Conservation (phyloP, 257 asterid genomes). For the Forsythia viridissima region DNA sequence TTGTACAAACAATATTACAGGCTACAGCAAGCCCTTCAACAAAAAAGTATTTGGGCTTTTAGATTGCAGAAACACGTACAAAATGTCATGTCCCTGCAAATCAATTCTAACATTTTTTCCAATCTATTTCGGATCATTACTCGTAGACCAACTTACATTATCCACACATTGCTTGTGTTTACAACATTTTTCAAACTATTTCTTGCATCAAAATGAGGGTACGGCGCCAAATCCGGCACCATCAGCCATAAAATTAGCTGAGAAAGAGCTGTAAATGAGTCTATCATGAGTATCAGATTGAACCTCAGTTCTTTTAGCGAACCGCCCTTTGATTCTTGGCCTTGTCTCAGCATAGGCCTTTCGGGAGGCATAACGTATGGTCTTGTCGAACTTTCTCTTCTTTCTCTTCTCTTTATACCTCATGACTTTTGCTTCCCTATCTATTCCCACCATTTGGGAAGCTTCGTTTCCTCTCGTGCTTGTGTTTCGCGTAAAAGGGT, state of each 20-base stretch:
- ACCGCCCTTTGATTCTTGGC: conserved; percentile 89
- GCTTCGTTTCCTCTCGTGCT: conserved; percentile 36
- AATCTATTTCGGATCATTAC: conserved; percentile 10
- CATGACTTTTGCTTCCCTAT: conserved; percentile 75
- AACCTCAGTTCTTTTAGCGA: conserved; percentile 61
- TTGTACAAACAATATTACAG: conserved; percentile 15
- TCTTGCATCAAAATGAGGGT: conserved; percentile 38
- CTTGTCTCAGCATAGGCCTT: conserved; percentile 88
- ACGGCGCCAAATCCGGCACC: conserved; percentile 45
- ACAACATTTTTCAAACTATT: background rate
- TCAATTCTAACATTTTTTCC: background rate
- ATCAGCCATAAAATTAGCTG: conserved; percentile 39
- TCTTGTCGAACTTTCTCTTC: conserved; percentile 78
- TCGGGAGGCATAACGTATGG: conserved; percentile 82
- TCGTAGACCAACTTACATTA: background rate
- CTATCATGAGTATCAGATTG: conserved; percentile 41
- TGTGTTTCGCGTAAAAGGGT: conserved; percentile 35
- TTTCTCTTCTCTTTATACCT: conserved; percentile 83
- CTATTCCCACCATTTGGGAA: conserved; percentile 44
- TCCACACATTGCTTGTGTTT: background rate
- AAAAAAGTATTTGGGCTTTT: conserved; percentile 31
- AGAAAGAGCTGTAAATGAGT: background rate
- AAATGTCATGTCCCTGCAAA: background rate
- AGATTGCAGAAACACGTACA: conserved; percentile 6
- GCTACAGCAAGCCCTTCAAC: conserved; percentile 23